Evolutionary conservation across 768 basidiomycete genomes (phyloP), one percentile per base, ranked within the genome.

Genomic region (Tricholoma terreum): DNA sequence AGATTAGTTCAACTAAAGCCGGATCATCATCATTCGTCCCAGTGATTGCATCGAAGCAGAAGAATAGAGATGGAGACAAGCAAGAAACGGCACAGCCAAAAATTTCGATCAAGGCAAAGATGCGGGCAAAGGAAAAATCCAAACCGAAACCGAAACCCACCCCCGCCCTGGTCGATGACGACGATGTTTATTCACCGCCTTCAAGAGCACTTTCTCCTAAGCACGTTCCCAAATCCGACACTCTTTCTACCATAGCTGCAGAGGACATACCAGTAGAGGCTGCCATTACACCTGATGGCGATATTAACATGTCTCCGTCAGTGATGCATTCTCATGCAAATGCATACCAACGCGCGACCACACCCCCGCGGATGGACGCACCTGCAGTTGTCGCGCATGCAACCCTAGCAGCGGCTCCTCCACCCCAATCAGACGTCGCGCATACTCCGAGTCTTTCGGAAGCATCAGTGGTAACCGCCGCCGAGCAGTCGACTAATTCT

Each of bases 51-150:
- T 40, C 38, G 57, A 35, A 61, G 56, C 15, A 58, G 59, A 53
- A 21, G 36, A 9, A 45, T 55, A 42, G 55, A 58, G 45, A 36
- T 38, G 22, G 59, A 51, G 24, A 5, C 12, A 34, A 52, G 48
- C 40, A 34, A 58, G 54, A 61, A 68, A n/a, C 17, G 58, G 60
- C 11, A 61, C 61, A 33, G 36, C 56, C 36, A 73, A 73, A 56
- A 7, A 21, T 60, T 40, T 73, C 73, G 50, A 57, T 72, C 62
- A 77, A 73, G 69, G 63, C 66, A 34, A 73, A 68, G 61, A 75
- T 73, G 76, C 69, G 70, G 22, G 64, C 65, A 15, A 65, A 69
- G 56, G 67, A 52, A 46, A 68, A 68, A 50, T 38, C 55, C 5
- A 69, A 72, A 57, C 65, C 72, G 17, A 71, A 75, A 52, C 60